Evolutionary conservation across 768 basidiomycete species (phyloP).

Genomic region (Mycena galopus): DNA sequence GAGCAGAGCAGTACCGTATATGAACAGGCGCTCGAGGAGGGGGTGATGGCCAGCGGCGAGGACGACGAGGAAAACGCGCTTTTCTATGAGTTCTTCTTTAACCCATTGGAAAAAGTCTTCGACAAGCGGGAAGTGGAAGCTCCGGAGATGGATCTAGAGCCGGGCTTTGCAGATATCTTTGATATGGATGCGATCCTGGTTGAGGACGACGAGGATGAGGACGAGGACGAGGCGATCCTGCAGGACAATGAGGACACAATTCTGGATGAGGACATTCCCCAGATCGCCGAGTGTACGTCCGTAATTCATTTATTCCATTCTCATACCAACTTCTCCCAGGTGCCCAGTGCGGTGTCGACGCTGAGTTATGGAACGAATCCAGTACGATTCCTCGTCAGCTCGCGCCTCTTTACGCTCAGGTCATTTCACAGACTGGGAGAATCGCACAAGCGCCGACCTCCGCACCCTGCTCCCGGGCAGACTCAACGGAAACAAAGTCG

Average conservation of each 20-base stretch:
- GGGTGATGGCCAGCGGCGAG: conserved; percentile 26
- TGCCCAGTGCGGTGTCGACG: conserved; percentile 18
- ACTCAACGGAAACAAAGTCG: conserved; percentile 24
- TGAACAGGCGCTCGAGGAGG: conserved; percentile 29
- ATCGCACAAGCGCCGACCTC: conserved; percentile 26
- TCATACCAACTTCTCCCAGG: neutral
- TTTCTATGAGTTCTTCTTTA: conserved; percentile 25
- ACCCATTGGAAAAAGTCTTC: conserved; percentile 1
- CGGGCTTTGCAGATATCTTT: too few relatives aligned
- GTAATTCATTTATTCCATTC: neutral
- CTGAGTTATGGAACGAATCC: conserved; percentile 16
- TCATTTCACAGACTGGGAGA: conserved; percentile 11
- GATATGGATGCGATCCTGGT: conserved; percentile 13
- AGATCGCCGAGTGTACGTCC: neutral
- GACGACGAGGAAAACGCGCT: conserved; percentile 27
- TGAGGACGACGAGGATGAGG: too few relatives aligned
- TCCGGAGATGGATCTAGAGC: too few relatives aligned
- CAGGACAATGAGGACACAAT: too few relatives aligned
- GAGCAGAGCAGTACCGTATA: neutral
- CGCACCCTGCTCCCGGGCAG: conserved; percentile 15
- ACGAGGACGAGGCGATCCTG: too few relatives aligned
- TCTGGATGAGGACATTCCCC: conserved; percentile 7
- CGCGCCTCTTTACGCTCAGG: neutral
- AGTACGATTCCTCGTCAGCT: conserved; percentile 4
- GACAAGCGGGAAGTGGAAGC: neutral